These are phyloP conservation scores for Zygnema circumcarinatum DNA, from an alignment of 139 green algal species.

Conservation along the genomic window DNA sequence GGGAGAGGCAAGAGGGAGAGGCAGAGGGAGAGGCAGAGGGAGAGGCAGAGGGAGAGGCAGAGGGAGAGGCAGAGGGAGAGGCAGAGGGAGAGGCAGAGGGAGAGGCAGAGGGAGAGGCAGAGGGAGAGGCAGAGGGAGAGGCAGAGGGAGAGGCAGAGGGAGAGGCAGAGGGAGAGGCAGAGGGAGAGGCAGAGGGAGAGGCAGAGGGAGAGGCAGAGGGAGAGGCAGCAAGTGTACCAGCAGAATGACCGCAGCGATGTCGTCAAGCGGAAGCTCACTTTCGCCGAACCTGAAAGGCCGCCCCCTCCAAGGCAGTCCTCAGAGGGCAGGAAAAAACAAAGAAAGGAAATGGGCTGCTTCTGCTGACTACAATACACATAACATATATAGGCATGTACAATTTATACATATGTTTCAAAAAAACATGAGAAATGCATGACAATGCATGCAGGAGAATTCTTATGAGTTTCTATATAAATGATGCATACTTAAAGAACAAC, in stretches of 20 bases:
- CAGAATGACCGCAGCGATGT: constrained; percentile 44
- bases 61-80: background rate
- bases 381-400: too few species aligned
- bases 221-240: constrained; percentile 6
- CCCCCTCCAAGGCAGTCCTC: background rate
- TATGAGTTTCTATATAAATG: too few species aligned
- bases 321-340: too few species aligned
- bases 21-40: background rate
- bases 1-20: constrained; percentile 23
- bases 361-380: too few species aligned
- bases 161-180: constrained; percentile 14
- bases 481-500: too few species aligned
- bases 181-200: constrained; percentile 1
- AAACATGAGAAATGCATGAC: too few species aligned
- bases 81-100: constrained; percentile 1
- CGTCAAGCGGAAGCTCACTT: constrained; percentile 43
- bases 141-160: background rate
- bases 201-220: too few species aligned
- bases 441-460: too few species aligned
- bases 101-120: constrained; percentile 16
- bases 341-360: too few species aligned
- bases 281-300: constrained; percentile 27
- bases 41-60: constrained; percentile 1
- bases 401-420: too few species aligned
- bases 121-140: background rate